Evolutionary conservation across 1,284 basidiomycete genomes (phyloP), one percentile per base, ranked within the genome.

Genomic region (Trichosporon ovoides): DNA sequence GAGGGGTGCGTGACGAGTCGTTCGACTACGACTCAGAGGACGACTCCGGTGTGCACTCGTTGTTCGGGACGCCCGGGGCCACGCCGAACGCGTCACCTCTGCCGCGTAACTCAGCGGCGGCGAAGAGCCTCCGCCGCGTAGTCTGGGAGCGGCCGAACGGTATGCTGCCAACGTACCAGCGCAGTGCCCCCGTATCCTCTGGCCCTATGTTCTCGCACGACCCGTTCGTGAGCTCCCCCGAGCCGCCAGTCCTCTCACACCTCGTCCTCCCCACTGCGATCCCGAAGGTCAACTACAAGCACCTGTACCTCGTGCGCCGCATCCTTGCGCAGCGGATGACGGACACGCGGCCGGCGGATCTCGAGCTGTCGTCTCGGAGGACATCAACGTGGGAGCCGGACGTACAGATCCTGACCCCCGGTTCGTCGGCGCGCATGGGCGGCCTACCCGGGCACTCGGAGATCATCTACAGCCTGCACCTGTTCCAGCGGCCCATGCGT

Each of bases 361-460:
- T 60, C 16, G 62, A 60, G 24, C 38, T 38, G 2, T 14, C 40
- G 13, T 48, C 43, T 48, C 28, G 43, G 43, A 48, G 43, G 28
- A 31, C 43, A 22, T 22, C 43, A 24, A 34, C 40, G 9, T 63
- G 58, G 58, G 55, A 60, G 38, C 62, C 62, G 4, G 49, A 54
- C 13, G 63, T 59, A n/a, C 56, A 56, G 28, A 64, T 61, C 34
- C 19, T 64, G 20, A 64, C 58, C 3, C 52, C 57, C 3, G 37
- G 68, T 22, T 65, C 69, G 1, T 74, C 74, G 3, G 58, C 70
- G 14, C 53, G 65, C 35, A 64, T 68, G 9, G 75, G 75, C 7
- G 76, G 76, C n/a, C 59, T 78, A 19, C 68, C 72, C 0, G 75
- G 76, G 0, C 76, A 78, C 59, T 63, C 66, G 0, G 73, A 75